Conservation (phyloP, 345 rosid species). For the Brassica rapa region DNA sequence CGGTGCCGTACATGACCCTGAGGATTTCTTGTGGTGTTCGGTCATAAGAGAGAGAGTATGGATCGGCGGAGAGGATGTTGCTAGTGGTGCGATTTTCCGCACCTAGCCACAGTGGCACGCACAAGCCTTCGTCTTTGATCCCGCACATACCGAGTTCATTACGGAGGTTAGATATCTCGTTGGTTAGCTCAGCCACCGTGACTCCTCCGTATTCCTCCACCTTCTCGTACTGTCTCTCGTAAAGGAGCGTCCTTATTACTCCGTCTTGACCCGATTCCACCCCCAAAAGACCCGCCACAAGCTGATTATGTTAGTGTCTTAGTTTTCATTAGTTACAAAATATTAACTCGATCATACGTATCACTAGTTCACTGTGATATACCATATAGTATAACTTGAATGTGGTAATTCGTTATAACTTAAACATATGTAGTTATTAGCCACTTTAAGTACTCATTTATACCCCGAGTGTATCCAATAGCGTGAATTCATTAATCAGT, state of each 20-base stretch:
- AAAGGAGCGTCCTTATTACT: slow-evolving; percentile 54
- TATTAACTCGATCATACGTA: neutral
- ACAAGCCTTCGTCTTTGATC: slow-evolving; percentile 53
- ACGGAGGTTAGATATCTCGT: slow-evolving; percentile 45
- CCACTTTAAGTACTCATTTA: neutral
- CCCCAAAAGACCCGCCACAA: slow-evolving; percentile 58
- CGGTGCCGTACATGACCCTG: slow-evolving; percentile 48
- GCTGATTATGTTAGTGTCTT: slow-evolving; percentile 38
- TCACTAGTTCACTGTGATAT: neutral
- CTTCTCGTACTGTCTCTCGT: slow-evolving; percentile 44
- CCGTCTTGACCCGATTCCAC: slow-evolving; percentile 79
- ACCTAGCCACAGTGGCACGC: slow-evolving; percentile 45
- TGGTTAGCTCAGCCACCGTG: slow-evolving; percentile 55
- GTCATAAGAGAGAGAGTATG: slow-evolving; percentile 45
- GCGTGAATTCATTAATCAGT: neutral
- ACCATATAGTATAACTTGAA: neutral
- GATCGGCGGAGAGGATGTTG: slow-evolving; percentile 37
- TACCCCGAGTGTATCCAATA: neutral
- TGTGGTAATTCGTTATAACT: too few species aligned
- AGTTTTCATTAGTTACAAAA: neutral
- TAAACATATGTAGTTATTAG: neutral
- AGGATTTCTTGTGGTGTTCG: slow-evolving; percentile 51
- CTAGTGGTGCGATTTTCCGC: slow-evolving; percentile 47
- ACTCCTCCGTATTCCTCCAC: slow-evolving; percentile 46
- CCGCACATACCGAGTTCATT: slow-evolving; percentile 53